Percentiles rank a stretch among this genome's conserved stretches.
phyloP scores from a whole-genome alignment of 768 basidiomycete genomes.

The Rhizopogon vulgaris region DNA sequence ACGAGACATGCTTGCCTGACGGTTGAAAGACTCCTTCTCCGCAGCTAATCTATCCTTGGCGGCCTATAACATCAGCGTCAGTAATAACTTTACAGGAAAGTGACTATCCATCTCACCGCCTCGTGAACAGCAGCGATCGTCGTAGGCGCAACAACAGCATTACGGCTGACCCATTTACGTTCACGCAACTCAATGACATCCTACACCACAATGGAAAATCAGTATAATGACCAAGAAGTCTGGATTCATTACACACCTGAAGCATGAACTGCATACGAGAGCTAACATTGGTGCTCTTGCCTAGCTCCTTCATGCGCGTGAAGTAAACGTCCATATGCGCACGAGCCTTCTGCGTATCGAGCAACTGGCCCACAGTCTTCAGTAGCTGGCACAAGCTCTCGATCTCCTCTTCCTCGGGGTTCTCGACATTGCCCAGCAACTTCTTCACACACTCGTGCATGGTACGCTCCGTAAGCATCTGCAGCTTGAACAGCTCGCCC shows the following conservation, averaged over 20 bases:
- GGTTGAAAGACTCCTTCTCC: no score
- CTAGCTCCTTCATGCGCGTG: slow-evolving; percentile 78
- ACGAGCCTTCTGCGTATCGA: slow-evolving; percentile 78
- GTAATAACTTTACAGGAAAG: not conserved
- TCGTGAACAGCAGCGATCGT: slow-evolving; percentile 89
- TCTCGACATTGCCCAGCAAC: slow-evolving; percentile 85
- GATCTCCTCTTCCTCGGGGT: slow-evolving; percentile 96
- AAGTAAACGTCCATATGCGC: slow-evolving; percentile 93
- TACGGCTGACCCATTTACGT: slow-evolving; percentile 74
- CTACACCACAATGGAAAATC: slow-evolving; percentile 41
- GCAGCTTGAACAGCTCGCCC: slow-evolving; percentile 95
- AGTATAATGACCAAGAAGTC: slow-evolving; percentile 1
- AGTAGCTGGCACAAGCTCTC: slow-evolving; percentile 93
- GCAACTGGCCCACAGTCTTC: slow-evolving; percentile 76
- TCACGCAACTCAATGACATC: slow-evolving; percentile 87
- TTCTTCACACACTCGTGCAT: slow-evolving; percentile 99
- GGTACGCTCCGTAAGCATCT: slow-evolving; percentile 95
- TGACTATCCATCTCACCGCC: slow-evolving; percentile 44
- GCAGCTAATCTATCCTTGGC: no score
- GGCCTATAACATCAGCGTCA: slow-evolving; percentile 4
- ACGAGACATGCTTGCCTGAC: no score
- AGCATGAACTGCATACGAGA: slow-evolving; percentile 95
- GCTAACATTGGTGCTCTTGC: slow-evolving; percentile 66
- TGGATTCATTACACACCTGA: slow-evolving; percentile 51
- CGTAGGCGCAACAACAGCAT: slow-evolving; percentile 68